Percentiles rank a stretch among this genome's conserved stretches.
phyloP scores from a whole-genome alignment of 768 basidiomycete species.

The Fistulinella prunicolor region DNA sequence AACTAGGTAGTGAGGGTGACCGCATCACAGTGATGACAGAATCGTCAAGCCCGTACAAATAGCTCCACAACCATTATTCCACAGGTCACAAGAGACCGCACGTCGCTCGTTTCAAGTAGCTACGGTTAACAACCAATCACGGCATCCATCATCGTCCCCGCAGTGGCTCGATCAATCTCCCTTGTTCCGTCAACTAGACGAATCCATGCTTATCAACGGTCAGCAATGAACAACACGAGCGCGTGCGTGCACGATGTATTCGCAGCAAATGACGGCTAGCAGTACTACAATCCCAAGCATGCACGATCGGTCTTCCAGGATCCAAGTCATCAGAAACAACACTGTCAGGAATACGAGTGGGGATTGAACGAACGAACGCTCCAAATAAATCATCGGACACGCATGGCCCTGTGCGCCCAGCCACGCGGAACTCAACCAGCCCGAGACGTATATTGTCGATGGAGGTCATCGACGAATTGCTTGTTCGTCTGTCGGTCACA shows the following conservation, averaged over 20 bases:
- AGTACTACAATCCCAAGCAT: slow-evolving; percentile 6
- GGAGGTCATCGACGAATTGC: slow-evolving; percentile 61
- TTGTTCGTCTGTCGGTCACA: slow-evolving; percentile 51
- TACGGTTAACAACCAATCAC: too few relatives aligned
- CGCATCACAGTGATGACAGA: too few relatives aligned
- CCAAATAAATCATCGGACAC: not conserved
- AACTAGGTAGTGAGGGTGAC: too few relatives aligned
- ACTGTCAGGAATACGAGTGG: not conserved
- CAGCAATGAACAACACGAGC: not conserved
- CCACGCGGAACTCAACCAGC: slow-evolving; percentile 4
- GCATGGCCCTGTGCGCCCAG: not conserved
- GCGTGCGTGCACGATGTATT: slow-evolving; percentile 8
- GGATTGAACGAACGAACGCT: not conserved
- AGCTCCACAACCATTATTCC: too few relatives aligned
- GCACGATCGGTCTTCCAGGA: slow-evolving; percentile 3
- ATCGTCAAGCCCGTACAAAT: too few relatives aligned
- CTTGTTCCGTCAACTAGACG: too few relatives aligned
- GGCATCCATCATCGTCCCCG: too few relatives aligned
- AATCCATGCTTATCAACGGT: not conserved
- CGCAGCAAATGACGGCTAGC: slow-evolving; percentile 9
- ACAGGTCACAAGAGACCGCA: too few relatives aligned
- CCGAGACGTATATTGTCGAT: slow-evolving; percentile 45
- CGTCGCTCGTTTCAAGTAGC: too few relatives aligned
- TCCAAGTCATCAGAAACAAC: slow-evolving; percentile 1
- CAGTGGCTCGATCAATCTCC: too few relatives aligned